Base-by-base conservation (phyloP, 345 rosid genomes). In the Barbarea vulgaris region DNA sequence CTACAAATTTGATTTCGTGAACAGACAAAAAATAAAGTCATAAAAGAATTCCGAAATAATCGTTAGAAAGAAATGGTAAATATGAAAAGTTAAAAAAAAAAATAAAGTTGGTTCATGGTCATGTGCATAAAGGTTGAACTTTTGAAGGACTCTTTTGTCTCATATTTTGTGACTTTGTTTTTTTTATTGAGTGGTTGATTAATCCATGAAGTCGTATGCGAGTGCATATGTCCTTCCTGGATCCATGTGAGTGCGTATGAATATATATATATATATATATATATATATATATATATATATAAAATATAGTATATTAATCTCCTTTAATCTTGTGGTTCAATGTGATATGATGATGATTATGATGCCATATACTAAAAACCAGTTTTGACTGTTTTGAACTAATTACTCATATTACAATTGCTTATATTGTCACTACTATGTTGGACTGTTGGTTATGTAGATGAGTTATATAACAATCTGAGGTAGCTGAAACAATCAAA, bases 81-180 rank as follows among this genome's bases (percentile, higher is more conserved):
- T 46, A 47, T 25, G 10, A 46, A 53, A 74, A 24, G 33, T 18
- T 4, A 42, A 54, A 56, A 39, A 41, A 42, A 54, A 56, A 39
- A 39, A 39, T 4, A 55, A 74, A 44, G 41, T 37, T 65, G 41
- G 66, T 34, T 74, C 58, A 46, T 17, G 34, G 72, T 34, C 78
- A 74, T 66, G 78, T 66, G 72, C 67, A 74, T 74, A 66, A 74
- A 74, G 78, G 72, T 56, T 24, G 42, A 67, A 67, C 67, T 75
- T 67, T 67, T 58, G 53, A 75, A 75, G 79, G 79, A 67, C 79
- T 75, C 44, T 75, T 75, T 75, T 67, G 79, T 75, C 79, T 67
- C 67, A 67, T 48, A 58, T 58, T 67, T 67, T 50, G 67, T 27
- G 53, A 36, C 19, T 48, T 25, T 48, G 27, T 67, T 67, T 57